Conservation (phyloP, 2,329 filamentous ascomycete species). For the Nemania diffusa region DNA sequence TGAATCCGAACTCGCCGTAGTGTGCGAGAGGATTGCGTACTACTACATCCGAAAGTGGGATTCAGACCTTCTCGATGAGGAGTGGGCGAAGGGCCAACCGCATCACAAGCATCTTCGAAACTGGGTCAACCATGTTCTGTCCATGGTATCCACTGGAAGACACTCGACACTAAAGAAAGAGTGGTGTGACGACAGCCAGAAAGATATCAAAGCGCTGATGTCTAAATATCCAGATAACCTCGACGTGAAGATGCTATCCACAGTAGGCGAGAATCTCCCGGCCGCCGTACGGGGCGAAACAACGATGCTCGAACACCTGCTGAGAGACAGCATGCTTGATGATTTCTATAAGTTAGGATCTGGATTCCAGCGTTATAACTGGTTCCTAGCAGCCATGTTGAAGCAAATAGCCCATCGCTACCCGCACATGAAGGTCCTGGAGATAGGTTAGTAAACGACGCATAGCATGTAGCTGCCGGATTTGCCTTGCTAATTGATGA, state of each 20-base stretch:
- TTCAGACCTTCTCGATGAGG: slow-evolving; percentile 36
- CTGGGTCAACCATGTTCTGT: slow-evolving; percentile 34
- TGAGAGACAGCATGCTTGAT: slow-evolving; percentile 46
- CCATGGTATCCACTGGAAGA: neutral
- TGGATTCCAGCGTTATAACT: slow-evolving; percentile 36
- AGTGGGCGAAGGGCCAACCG: slow-evolving; percentile 36
- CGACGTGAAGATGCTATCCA: slow-evolving; percentile 40
- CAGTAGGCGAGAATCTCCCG: slow-evolving; percentile 48
- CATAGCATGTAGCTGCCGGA: too few species aligned
- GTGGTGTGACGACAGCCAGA: neutral
- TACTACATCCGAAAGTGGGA: slow-evolving; percentile 42
- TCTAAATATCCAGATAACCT: neutral
- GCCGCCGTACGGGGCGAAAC: slow-evolving; percentile 47
- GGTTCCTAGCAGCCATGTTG: slow-evolving; percentile 44
- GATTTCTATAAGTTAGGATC: slow-evolving; percentile 32
- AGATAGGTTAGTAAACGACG: slow-evolving; percentile 41
- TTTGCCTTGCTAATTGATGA: neutral
- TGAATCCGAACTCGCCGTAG: slow-evolving; percentile 34
- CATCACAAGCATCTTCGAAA: slow-evolving; percentile 37
- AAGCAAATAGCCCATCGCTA: slow-evolving; percentile 47
- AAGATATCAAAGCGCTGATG: neutral
- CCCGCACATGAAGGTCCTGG: slow-evolving; percentile 52
- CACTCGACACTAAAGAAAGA: neutral
- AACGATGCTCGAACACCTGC: slow-evolving; percentile 49
- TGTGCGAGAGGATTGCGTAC: slow-evolving; percentile 41